Evolutionary conservation across 2,329 filamentous ascomycete species (phyloP).

Genomic region (Calycina marina): DNA sequence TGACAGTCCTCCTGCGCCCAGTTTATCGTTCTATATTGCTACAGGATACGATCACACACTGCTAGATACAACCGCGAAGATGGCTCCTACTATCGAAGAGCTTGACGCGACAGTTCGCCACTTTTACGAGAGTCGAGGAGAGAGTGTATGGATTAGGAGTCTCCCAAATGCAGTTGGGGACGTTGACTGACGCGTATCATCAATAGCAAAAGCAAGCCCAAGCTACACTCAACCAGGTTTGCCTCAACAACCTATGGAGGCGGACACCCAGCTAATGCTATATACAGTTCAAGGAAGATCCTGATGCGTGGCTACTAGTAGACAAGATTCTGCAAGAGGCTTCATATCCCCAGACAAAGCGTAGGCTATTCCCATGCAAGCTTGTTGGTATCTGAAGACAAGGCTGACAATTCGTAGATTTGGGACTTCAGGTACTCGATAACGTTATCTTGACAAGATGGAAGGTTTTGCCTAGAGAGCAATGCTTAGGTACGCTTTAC

Average conservation of each 20-base stretch:
- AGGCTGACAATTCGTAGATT: slow-evolving; percentile 38
- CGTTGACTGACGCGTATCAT: slow-evolving; percentile 26
- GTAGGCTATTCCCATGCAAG: slow-evolving; percentile 37
- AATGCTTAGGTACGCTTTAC: slow-evolving; percentile 62
- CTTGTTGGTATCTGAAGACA: slow-evolving; percentile 1
- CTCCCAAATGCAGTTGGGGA: slow-evolving; percentile 2
- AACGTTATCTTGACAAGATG: slow-evolving; percentile 98
- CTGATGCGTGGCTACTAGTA: slow-evolving; percentile 93
- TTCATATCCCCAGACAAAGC: slow-evolving; percentile 92
- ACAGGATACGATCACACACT: slow-evolving; percentile 13
- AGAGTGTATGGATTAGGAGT: slow-evolving; percentile 48
- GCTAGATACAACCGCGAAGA: slow-evolving; percentile 27
- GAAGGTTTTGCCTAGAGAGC: slow-evolving; percentile 92
- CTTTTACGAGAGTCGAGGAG: slow-evolving; percentile 95
- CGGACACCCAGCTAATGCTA: slow-evolving; percentile 13
- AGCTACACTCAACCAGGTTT: slow-evolving; percentile 77
- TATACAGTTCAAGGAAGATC: slow-evolving; percentile 89
- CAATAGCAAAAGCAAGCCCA: slow-evolving; percentile 89
- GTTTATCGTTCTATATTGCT: too few species aligned
- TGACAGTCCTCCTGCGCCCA: too few species aligned
- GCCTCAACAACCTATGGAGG: slow-evolving; percentile 1
- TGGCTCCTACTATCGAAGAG: slow-evolving; percentile 72
- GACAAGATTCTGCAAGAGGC: slow-evolving; percentile 93
- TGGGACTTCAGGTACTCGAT: slow-evolving; percentile 92
- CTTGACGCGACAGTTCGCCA: slow-evolving; percentile 90